Evolutionary conservation across 495 filamentous ascomycete species (phyloP).

Genomic region (Trichocladium antarcticum): DNA sequence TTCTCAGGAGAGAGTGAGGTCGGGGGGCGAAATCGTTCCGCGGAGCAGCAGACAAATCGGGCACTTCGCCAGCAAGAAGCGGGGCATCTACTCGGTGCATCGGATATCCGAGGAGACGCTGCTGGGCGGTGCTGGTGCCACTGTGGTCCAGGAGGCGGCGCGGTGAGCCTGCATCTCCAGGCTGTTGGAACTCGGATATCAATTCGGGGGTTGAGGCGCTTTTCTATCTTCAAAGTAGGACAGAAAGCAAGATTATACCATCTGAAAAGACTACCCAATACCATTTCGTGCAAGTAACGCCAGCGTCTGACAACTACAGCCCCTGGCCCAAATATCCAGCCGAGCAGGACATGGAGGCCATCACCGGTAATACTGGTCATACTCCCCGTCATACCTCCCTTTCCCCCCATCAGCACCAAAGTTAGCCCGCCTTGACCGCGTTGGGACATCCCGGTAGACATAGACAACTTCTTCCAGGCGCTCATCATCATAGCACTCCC

Average conservation of each 20-base stretch:
- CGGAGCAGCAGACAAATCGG: constrained; percentile 60
- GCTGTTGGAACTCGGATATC: not conserved
- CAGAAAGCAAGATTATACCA: too few relatives aligned
- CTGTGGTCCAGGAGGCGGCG: constrained; percentile 17
- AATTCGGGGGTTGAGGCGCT: too few relatives aligned
- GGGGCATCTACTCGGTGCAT: constrained; percentile 67
- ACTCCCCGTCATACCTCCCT: constrained; percentile 3
- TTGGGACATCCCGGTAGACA: not conserved
- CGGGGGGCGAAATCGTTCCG: constrained; percentile 50
- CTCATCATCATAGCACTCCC: constrained; percentile 2
- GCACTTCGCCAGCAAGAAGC: constrained; percentile 57
- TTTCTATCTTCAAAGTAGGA: too few relatives aligned
- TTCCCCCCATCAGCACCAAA: not conserved
- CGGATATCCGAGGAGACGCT: constrained; percentile 44
- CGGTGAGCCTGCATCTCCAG: not conserved
- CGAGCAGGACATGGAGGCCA: too few relatives aligned
- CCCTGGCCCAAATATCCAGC: too few relatives aligned
- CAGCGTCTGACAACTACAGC: too few relatives aligned
- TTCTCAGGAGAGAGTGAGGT: constrained; percentile 46
- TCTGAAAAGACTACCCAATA: too few relatives aligned
- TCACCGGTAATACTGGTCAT: constrained; percentile 3
- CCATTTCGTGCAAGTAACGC: too few relatives aligned
- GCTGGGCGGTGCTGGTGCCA: constrained; percentile 5
- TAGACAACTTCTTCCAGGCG: constrained; percentile 4
- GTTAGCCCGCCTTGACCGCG: constrained; percentile 1